phyloP scores from a whole-genome alignment of 768 basidiomycete genomes.

The Mycena albidolilacea region DNA sequence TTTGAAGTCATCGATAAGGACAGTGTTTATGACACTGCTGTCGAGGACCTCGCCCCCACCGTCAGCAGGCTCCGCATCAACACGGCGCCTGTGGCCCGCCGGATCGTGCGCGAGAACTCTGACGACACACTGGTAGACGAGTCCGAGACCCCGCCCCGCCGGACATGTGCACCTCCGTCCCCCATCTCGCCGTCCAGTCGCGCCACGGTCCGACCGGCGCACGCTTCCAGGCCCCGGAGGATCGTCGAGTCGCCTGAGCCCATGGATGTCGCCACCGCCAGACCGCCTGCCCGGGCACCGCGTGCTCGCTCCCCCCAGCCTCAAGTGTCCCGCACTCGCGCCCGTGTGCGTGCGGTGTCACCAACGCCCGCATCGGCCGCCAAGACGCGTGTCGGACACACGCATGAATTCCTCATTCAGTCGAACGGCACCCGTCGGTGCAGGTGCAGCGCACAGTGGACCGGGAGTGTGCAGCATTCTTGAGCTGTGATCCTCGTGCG shows the following conservation, averaged over 20 bases:
- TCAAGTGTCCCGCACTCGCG: not conserved
- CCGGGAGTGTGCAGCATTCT: not conserved
- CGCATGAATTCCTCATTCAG: slow-evolving; percentile 18
- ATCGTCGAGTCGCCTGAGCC: slow-evolving; percentile 11
- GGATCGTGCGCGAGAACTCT: slow-evolving; percentile 17
- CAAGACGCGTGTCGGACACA: slow-evolving; percentile 2
- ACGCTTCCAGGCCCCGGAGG: slow-evolving; percentile 5
- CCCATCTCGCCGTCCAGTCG: slow-evolving; percentile 16
- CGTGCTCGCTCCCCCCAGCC: slow-evolving; percentile 15
- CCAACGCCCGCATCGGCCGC: slow-evolving; percentile 9
- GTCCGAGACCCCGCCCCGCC: not conserved
- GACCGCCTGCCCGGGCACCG: slow-evolving; percentile 17
- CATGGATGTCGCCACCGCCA: slow-evolving; percentile 7
- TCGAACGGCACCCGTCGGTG: slow-evolving; percentile 6
- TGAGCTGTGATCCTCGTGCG: not conserved
- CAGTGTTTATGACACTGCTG: slow-evolving; percentile 29
- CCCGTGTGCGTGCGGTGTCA: slow-evolving; percentile 14
- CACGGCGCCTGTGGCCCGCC: not conserved
- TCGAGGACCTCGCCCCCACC: slow-evolving; percentile 24
- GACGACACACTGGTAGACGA: slow-evolving; percentile 29
- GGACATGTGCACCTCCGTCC: not conserved
- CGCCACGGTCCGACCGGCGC: not conserved
- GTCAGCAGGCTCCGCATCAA: slow-evolving; percentile 10
- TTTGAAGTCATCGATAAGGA: slow-evolving; percentile 28
- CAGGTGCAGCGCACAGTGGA: slow-evolving; percentile 15